Percentiles rank a stretch among this genome's conserved stretches.
Conservation (phyloP, 495 filamentous ascomycete species). For the Aspergillus campestris region DNA sequence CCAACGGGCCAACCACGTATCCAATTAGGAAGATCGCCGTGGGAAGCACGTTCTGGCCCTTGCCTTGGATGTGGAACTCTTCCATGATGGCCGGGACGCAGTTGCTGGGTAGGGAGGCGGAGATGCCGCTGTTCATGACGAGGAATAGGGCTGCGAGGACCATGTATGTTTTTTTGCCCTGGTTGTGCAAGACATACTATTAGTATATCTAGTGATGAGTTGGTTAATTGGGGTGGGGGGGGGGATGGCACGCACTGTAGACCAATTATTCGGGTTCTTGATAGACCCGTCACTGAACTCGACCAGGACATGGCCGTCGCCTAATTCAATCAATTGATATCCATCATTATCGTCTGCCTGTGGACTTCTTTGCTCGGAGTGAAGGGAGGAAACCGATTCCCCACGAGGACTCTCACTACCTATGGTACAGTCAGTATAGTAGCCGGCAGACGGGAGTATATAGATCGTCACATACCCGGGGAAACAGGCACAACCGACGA, state of each 20-base stretch:
- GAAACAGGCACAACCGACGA: too few relatives aligned
- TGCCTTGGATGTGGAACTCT: slow-evolving; percentile 27
- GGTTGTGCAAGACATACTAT: not conserved
- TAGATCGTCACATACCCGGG: too few relatives aligned
- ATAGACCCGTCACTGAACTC: slow-evolving; percentile 23
- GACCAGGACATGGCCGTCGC: slow-evolving; percentile 12
- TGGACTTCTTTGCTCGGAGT: too few relatives aligned
- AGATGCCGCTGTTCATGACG: slow-evolving; percentile 67
- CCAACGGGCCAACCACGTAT: slow-evolving; percentile 55
- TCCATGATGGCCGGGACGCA: slow-evolving; percentile 44
- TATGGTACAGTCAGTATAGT: too few relatives aligned
- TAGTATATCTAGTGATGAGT: not conserved
- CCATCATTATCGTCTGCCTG: not conserved
- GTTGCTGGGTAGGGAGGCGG: slow-evolving; percentile 59
- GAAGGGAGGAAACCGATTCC: too few relatives aligned
- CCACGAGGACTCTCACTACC: too few relatives aligned
- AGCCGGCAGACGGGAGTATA: too few relatives aligned
- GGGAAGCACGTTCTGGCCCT: slow-evolving; percentile 52
- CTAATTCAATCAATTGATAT: not conserved
- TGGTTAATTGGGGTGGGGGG: too few relatives aligned
- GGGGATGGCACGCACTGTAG: slow-evolving; percentile 23
- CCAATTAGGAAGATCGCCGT: slow-evolving; percentile 69
- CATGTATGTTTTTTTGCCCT: slow-evolving; percentile 51
- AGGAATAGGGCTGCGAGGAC: slow-evolving; percentile 47
- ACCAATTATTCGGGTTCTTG: slow-evolving; percentile 24